phyloP scores from a whole-genome alignment of 2,329 filamentous ascomycete species.

The Elsinoe australis region DNA sequence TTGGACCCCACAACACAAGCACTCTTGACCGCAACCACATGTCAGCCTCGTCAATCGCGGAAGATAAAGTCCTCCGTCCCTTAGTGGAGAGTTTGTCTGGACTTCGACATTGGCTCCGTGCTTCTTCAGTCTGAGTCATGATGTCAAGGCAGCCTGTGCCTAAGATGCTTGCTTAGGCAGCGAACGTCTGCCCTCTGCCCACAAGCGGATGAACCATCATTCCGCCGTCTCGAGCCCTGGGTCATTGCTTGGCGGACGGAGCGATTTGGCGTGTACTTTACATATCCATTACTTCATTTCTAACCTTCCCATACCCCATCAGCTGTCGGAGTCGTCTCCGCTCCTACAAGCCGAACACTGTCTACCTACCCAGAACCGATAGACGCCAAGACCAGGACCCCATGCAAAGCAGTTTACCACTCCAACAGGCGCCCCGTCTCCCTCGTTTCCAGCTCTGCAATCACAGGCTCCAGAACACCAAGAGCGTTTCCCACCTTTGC shows the following conservation, averaged over 20 bases:
- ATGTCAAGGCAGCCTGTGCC: too few species aligned
- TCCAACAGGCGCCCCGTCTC: constrained; percentile 20
- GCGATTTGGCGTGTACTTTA: too few species aligned
- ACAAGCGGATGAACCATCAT: too few species aligned
- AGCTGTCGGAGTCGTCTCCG: too few species aligned
- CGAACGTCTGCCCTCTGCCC: too few species aligned
- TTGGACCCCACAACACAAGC: neutral
- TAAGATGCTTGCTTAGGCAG: too few species aligned
- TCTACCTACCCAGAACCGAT: too few species aligned
- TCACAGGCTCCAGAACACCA: constrained; percentile 35
- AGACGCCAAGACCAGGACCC: neutral
- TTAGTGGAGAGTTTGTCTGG: neutral
- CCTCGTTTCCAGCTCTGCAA: constrained; percentile 36
- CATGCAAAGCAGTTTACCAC: constrained; percentile 13
- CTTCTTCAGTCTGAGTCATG: constrained; percentile 3
- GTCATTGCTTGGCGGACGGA: too few species aligned
- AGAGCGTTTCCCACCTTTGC: constrained; percentile 38
- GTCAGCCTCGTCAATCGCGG: neutral
- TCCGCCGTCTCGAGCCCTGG: too few species aligned
- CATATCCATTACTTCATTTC: too few species aligned
- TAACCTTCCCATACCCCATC: too few species aligned
- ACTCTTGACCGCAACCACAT: neutral
- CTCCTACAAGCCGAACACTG: too few species aligned
- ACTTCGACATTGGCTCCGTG: neutral
- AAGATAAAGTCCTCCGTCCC: neutral